Evolutionary conservation across 176 grass and related monocot species (phyloP).

Genomic region (Miscanthus lutarioriparius): DNA sequence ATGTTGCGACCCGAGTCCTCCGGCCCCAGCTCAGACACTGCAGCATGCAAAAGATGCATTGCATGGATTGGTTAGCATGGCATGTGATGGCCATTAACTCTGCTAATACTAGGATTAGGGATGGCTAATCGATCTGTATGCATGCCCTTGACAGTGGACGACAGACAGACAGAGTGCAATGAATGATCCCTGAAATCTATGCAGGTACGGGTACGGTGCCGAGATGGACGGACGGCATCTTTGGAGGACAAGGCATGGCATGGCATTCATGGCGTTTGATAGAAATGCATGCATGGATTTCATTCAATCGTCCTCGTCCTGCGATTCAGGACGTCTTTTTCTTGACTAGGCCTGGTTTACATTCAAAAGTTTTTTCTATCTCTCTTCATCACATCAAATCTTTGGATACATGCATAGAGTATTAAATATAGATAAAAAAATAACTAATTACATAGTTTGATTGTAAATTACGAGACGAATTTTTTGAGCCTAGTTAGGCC

Average conservation of each 20-base stretch:
- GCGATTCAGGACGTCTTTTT: background rate
- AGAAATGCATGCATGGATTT: background rate
- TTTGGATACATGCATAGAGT: too few species aligned
- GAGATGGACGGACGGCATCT: background rate
- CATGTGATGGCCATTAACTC: background rate
- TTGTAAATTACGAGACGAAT: too few species aligned
- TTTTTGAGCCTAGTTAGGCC: too few species aligned
- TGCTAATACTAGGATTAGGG: background rate
- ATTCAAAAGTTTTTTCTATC: too few species aligned
- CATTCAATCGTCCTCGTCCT: background rate
- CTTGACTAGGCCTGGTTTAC: too few species aligned
- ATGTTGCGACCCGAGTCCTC: slow-evolving; percentile 96
- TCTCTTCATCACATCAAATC: too few species aligned
- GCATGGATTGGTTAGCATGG: background rate
- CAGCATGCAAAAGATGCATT: too few species aligned
- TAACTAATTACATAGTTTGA: too few species aligned
- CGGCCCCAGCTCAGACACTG: slow-evolving; percentile 84
- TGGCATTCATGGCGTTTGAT: background rate
- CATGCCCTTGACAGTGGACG: background rate
- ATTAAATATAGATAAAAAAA: too few species aligned
- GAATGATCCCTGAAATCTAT: slow-evolving; percentile 3
- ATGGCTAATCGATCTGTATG: background rate
- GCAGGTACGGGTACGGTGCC: background rate
- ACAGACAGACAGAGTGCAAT: slow-evolving; percentile 5
- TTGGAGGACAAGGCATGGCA: background rate